Percentiles rank a stretch among this genome's conserved stretches.
Evolutionary conservation across 2,329 filamentous ascomycete species (phyloP).

Genomic region (Paracoccidioides brasiliensis): DNA sequence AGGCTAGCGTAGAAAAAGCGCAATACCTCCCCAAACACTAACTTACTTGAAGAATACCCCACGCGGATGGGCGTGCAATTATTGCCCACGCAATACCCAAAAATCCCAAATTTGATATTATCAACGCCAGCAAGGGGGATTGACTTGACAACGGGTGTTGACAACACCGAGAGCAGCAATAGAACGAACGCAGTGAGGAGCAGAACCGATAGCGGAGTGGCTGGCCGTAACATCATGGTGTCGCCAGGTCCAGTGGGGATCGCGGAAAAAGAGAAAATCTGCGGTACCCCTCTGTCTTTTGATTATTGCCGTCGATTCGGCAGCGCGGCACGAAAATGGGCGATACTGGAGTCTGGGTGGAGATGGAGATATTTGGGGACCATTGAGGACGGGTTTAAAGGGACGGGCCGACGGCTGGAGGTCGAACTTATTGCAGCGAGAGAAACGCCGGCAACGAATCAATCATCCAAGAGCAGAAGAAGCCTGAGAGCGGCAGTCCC

Average conservation of each 20-base stretch:
- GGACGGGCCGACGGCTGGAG: background rate
- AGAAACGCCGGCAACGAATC: no score
- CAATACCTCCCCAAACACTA: constrained; percentile 22
- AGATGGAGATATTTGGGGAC: background rate
- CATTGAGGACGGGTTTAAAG: background rate
- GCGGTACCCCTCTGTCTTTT: background rate
- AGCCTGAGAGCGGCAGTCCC: background rate
- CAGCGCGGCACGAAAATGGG: background rate
- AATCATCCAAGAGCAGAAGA: background rate
- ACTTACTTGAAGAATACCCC: constrained; percentile 69
- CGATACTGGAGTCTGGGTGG: background rate
- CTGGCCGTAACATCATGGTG: constrained; percentile 69
- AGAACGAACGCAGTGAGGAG: constrained; percentile 76
- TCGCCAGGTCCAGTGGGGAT: background rate
- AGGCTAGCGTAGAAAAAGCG: no score
- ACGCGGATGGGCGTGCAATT: constrained; percentile 62
- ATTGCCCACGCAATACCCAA: constrained; percentile 64
- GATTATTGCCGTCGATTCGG: background rate
- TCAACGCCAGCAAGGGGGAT: constrained; percentile 72
- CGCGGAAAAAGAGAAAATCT: background rate
- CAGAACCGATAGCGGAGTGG: constrained; percentile 77
- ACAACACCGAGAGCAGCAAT: constrained; percentile 76
- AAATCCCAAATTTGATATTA: constrained; percentile 75
- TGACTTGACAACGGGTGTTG: constrained; percentile 71
- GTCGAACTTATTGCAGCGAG: background rate